Evolutionary conservation across 139 green algal genomes (phyloP), one percentile per base, ranked within the genome.

Genomic region (Choricystis sp.): DNA sequence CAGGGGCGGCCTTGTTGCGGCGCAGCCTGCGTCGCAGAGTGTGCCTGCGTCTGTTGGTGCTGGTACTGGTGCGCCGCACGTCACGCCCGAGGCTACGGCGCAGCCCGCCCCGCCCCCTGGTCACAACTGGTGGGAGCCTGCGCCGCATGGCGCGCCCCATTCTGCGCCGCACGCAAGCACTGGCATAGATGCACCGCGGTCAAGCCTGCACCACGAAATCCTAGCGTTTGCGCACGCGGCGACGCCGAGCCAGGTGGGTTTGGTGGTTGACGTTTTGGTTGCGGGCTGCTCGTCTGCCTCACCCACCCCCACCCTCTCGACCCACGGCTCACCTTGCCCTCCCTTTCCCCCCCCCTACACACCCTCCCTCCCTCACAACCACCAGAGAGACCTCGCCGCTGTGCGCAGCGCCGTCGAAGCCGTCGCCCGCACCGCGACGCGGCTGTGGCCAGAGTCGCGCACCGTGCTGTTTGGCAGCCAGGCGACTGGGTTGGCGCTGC

Each of bases 381-480:
- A 30, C 3, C 25, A 28, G 20, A 40, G 23, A 1, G 49, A 26
- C 23, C 40, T 66, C 26, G 61, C 40, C 4, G 31, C 64, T n/a
- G 59, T 87, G 56, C 31, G 22, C 0, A 21, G 58, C 9, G 69
- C 62, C 1, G 24, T 85, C 61, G 56, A 60, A 4, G 70, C 61
- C 25, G 63, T 92, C 14, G 65, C 71, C 30, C 28, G 26, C 0
- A 74, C 62, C 3, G 74, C 69, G 0, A 4, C 23, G 4, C 27
- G n/a, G 9, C 58, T 89, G 14, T 91, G 83, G 83, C 78, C 72
- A 0, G 5, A 74, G 0, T 71, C 75, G 3, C 61, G 65, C 2
- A 74, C 79, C 3, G 69, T 73, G n/a, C 73, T 90, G 23, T 92
- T 92, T 64, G 85, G 85, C 22, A 86, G 77, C 1, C 82, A 89